Percentiles rank a stretch among this genome's conserved stretches.
Conservation (phyloP, 768 basidiomycete genomes). For the Lepiota subincarnata region DNA sequence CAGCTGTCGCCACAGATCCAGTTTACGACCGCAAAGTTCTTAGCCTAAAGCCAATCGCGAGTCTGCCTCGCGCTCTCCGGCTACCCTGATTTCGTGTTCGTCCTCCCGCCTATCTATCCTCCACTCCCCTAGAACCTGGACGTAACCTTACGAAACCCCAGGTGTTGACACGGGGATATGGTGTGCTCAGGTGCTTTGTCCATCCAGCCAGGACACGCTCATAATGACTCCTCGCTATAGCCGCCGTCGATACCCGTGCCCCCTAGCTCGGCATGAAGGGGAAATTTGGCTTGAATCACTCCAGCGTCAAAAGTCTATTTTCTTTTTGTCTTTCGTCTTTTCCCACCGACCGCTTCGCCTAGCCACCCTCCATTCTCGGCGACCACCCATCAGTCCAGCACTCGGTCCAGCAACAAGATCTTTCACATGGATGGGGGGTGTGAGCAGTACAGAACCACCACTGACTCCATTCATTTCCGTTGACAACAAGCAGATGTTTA, state of each 20-base stretch:
- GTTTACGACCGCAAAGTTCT: slow-evolving; percentile 8
- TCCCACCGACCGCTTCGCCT: neutral
- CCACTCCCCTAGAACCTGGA: slow-evolving; percentile 1
- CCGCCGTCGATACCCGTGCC: neutral
- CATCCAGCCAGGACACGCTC: neutral
- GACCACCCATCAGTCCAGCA: neutral
- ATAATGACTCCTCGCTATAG: neutral
- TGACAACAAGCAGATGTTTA: neutral
- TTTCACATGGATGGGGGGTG: slow-evolving; percentile 4
- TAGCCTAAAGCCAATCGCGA: slow-evolving; percentile 8
- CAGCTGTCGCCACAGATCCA: slow-evolving; percentile 6
- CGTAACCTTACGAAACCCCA: slow-evolving; percentile 1
- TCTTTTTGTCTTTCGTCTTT: slow-evolving; percentile 5
- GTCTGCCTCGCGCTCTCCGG: neutral
- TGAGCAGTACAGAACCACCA: neutral
- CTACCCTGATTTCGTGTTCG: neutral
- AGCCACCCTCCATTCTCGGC: slow-evolving; percentile 5
- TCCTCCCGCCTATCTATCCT: neutral
- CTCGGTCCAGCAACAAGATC: neutral
- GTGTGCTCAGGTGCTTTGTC: neutral
- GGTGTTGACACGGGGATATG: neutral
- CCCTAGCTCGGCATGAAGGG: neutral
- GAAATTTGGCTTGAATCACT: neutral
- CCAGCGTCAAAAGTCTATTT: neutral
- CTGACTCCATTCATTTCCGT: slow-evolving; percentile 7